Base-by-base conservation (phyloP, 768 basidiomycete species). In the Gelatoporia subvermispora region DNA sequence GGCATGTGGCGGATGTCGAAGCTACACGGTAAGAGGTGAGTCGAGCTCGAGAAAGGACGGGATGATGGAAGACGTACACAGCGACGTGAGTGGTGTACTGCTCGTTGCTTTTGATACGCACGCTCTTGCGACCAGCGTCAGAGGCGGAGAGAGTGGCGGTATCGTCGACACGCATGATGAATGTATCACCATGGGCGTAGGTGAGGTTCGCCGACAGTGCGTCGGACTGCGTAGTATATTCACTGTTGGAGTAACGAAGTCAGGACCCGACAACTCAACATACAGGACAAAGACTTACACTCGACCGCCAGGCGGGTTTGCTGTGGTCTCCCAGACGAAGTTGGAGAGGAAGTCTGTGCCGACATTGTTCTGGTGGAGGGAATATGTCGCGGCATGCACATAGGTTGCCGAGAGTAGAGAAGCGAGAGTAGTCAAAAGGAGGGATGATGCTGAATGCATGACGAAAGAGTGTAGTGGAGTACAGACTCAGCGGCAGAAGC, bases 221-320 rank as follows among this genome's bases (percentile, higher is more conserved):
- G 0, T 78, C 80, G 2, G 63, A 60, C 47, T 73, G 63, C 51
- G 59, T 53, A 47, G 79, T 72, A 49, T 78, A 78, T 49, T 71
- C 69, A 34, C 71, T 75, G 41, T n/a, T n/a, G n/a, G n/a, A n/a
- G n/a, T 7, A 16, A 41, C 18, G 41, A 20, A 8, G 28, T 21
- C 34, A 35, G 3, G 3, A 45, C 5, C 20, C 4, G 4, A 2
- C 15, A 10, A n/a, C n/a, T 36, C 28, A 11, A 17, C 23, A 38
- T 35, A 17, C n/a, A 41, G 31, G 13, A 37, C 40, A 13, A 41
- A 16, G n/a, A 25, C 77, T 56, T 62, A 84, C 84, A 87, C 84
- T 45, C 82, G 71, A 23, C 84, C 84, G 52, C 82, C 70, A 7
- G 84, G 85, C 3, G 84, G 83, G 57, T 85, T 84, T 1, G 75